These are phyloP conservation scores for Calonectria honghensis DNA, from an alignment of 2,329 filamentous ascomycete genomes.

Conservation along the genomic window DNA sequence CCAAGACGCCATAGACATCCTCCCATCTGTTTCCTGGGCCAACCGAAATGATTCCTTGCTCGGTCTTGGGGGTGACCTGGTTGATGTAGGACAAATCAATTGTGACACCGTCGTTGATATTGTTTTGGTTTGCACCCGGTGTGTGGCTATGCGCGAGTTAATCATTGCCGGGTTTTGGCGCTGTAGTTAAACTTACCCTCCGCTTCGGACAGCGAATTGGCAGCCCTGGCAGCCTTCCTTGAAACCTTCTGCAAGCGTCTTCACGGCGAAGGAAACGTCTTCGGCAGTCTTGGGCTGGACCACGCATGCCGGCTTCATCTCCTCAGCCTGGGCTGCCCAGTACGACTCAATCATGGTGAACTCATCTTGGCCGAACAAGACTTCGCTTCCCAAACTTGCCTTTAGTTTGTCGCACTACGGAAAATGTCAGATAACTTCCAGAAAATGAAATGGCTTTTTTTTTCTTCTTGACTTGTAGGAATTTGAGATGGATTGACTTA, in stretches of 20 bases:
- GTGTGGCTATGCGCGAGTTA: not conserved
- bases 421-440: not conserved
- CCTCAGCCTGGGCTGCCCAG: not conserved
- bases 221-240: not conserved
- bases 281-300: not conserved
- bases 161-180: not conserved
- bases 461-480: not conserved
- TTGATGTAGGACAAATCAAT: not conserved
- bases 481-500: not conserved
- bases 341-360: not conserved
- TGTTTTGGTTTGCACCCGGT: not conserved
- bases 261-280: not conserved
- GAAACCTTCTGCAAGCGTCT: not conserved
- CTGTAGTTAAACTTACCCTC: not conserved
- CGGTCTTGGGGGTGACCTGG: not conserved
- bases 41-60: not conserved
- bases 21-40: slow-evolving; percentile 9
- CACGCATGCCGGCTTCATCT: not conserved
- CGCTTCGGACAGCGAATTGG: not conserved
- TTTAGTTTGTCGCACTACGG: not conserved
- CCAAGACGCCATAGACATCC: not conserved
- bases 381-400: not conserved
- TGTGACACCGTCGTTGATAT: not conserved
- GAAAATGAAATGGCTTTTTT: not conserved
- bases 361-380: not conserved